phyloP scores from a whole-genome alignment of 495 filamentous ascomycete genomes.

The Paragyromitra xinjiangensis region DNA sequence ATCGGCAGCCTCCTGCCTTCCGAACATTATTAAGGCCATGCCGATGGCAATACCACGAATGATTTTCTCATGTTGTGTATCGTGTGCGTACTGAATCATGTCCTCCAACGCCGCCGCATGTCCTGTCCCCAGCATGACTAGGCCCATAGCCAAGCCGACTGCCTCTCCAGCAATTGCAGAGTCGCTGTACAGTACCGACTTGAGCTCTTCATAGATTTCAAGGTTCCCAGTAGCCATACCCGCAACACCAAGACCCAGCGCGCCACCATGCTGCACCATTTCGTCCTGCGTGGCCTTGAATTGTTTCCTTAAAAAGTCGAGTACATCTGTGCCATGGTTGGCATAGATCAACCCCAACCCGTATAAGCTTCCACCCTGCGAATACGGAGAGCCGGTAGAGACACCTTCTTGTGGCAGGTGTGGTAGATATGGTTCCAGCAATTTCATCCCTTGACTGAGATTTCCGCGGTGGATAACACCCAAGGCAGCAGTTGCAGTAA shows the following conservation, averaged over 20 bases:
- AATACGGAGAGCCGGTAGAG: slow-evolving; percentile 80
- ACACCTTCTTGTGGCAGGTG: slow-evolving; percentile 84
- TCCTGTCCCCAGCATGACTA: slow-evolving; percentile 96
- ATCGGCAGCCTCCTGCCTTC: slow-evolving; percentile 92
- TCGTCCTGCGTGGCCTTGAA: slow-evolving; percentile 90
- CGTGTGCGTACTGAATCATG: slow-evolving; percentile 97
- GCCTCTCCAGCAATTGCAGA: slow-evolving; percentile 97
- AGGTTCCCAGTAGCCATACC: slow-evolving; percentile 95
- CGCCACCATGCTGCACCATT: slow-evolving; percentile 96
- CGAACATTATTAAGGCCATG: slow-evolving; percentile 99
- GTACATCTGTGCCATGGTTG: slow-evolving; percentile 92
- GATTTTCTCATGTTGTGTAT: slow-evolving; percentile 98
- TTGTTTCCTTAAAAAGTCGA: slow-evolving; percentile 85
- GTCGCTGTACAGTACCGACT: slow-evolving; percentile 84
- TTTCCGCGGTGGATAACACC: slow-evolving; percentile 98
- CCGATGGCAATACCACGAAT: slow-evolving; percentile 93
- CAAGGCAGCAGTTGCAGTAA: slow-evolving; percentile 94
- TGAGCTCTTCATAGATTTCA: slow-evolving; percentile 89
- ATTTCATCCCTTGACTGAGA: slow-evolving; percentile 86
- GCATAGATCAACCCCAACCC: slow-evolving; percentile 96
- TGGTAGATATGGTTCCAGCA: slow-evolving; percentile 94
- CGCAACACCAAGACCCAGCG: slow-evolving; percentile 92
- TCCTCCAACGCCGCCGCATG: slow-evolving; percentile 89
- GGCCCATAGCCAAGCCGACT: slow-evolving; percentile 91
- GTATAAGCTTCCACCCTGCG: slow-evolving; percentile 94